Evolutionary conservation across 2,329 filamentous ascomycete genomes (phyloP), one percentile per base, ranked within the genome.

Genomic region (Penicillium vulpinum): DNA sequence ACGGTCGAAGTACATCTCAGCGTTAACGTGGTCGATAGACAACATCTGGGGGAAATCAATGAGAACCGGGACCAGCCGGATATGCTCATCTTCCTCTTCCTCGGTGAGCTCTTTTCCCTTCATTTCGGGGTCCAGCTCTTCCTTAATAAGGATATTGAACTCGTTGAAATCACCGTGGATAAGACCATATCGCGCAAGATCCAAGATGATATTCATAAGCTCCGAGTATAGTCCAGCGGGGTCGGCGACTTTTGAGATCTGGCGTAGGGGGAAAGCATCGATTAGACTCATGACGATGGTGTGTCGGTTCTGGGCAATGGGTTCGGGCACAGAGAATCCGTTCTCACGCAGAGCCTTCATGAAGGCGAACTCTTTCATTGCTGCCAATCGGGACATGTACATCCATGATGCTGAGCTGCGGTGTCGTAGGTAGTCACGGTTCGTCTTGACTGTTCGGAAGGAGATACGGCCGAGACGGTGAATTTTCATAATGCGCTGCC

Each of bases 141-240:
- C 93, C 71, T 94, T 91, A 72, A 99, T 87, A 33, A 99, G 80
- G 62, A 99, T 93, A 74, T 99, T 99, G 82, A 99, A 99, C 75
- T 99, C 95, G 79, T 99, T 99, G 80, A 95, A 99, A 73, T 99
- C 94, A 60, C 94, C 94, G 72, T 99, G 94, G 60, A 99, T 99
- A 46, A 99, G 80, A 7, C 94, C 94, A 65, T 92, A 87, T 60
- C 86, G 86, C 6, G 94, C 93, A 39, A 99, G 81, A 28, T 87
- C 85, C 41, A 99, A 80, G 54, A 99, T 91, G 66, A 97, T 84
- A 40, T 86, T 83, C 69, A 99, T 95, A 33, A 99, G 80, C 59
- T 97, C 91, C n/a, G 87, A 88, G 72, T 99, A 99, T 6, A 99
- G 81, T n/a, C 78, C 78, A 3, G 91, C 90, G 0, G 93, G 91